Conservation (phyloP, 129 eudicot species). For the Dittrichia graveolens region DNA sequence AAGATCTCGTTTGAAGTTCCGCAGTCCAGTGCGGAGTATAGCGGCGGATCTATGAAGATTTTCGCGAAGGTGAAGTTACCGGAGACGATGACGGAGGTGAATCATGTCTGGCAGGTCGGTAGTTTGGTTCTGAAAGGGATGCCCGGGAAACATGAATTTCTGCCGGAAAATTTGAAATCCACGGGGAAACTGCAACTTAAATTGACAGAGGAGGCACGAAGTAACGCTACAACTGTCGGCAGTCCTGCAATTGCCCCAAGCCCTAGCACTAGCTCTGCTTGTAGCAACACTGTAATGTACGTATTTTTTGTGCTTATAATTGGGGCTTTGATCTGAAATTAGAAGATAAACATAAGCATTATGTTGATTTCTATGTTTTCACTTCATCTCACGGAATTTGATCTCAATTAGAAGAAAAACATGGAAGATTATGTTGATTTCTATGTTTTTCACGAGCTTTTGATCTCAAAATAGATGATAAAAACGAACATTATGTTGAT, state of each 20-base stretch:
- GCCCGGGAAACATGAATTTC: slow-evolving; percentile 56
- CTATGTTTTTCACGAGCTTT: not conserved
- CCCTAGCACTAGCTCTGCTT: slow-evolving; percentile 19
- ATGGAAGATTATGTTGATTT: not conserved
- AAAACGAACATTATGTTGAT: not conserved
- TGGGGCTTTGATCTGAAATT: slow-evolving; percentile 32
- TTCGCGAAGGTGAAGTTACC: slow-evolving; percentile 58
- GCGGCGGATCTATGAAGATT: slow-evolving; percentile 53
- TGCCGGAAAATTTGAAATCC: slow-evolving; percentile 48
- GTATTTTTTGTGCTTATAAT: slow-evolving; percentile 26
- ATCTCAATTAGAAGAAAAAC: too few relatives aligned
- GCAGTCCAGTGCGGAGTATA: slow-evolving; percentile 39
- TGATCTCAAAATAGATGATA: slow-evolving; percentile 28
- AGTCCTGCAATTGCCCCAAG: slow-evolving; percentile 14
- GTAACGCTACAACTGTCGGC: slow-evolving; percentile 5
- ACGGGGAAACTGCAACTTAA: slow-evolving; percentile 37
- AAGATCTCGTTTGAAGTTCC: slow-evolving; percentile 45
- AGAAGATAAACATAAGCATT: slow-evolving; percentile 2
- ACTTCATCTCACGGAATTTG: too few relatives aligned
- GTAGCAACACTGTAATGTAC: slow-evolving; percentile 7
- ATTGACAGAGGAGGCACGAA: slow-evolving; percentile 18
- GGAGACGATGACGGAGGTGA: slow-evolving; percentile 37
- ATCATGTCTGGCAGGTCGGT: slow-evolving; percentile 82
- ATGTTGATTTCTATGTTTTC: not conserved
- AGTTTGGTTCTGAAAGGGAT: slow-evolving; percentile 38